Base-by-base conservation (phyloP, 306 rosid genomes). In the Rosa lucieae region DNA sequence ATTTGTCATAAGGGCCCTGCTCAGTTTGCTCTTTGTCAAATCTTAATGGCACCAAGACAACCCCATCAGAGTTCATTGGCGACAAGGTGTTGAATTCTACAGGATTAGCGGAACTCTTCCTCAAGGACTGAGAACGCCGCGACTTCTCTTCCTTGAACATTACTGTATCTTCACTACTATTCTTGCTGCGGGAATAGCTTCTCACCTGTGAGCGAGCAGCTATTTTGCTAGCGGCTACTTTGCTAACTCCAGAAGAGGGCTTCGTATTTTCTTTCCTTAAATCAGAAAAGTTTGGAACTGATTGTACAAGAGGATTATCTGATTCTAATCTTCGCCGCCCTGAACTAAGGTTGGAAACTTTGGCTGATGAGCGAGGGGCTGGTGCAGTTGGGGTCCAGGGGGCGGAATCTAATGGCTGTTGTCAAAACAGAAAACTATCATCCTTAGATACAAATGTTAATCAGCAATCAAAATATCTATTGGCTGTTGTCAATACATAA, bases 221-320 rank as follows among this genome's bases (percentile, higher is more conserved):
- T 55, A 92, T 73, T 90, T 93, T 96, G 82, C 93, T 82, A 53
- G 81, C 88, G 3, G 84, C 81, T 68, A 93, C 70, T 88, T 93
- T 93, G 81, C 94, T 81, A 58, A 81, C 88, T 85, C 90, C 98
- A 74, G 89, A 85, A 70, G 83, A 75, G 78, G 98, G 98, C 82
- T 88, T 96, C 13, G 99, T 91, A 78, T 93, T 96, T 87, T 96
- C 99, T 88, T 96, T 96, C 83, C 98, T 90, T 69, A 96, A 84
- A 86, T 96, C 99, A 72, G 98, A 88, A 81, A 93, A 96, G 84
- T 96, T 96, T 44, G 98, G 99, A 77, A 96, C 97, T 68, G 98
- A 96, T 80, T 90, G 97, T 46, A 91, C 90, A 79, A 93, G 89
- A 82, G 90, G 97, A 72, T 81, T 90, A 72, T 91, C 98, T 56